Percentiles rank a stretch among this genome's conserved stretches.
Conservation (phyloP, 148 eudicot species). For the Rhododendron ovatum region DNA sequence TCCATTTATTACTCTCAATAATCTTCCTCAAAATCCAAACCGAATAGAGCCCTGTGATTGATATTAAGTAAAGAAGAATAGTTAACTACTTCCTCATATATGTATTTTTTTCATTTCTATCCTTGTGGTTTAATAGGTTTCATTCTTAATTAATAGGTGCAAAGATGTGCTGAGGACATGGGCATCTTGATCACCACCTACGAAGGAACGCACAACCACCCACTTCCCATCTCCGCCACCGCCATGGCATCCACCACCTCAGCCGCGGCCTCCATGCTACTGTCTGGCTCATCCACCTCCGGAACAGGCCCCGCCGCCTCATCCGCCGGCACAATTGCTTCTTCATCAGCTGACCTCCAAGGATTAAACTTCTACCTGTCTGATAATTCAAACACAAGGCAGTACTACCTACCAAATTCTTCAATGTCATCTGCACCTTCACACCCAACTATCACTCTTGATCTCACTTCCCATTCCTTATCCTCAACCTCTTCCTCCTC, state of each 20-base stretch:
- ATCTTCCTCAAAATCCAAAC: no score
- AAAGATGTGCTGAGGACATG: slow-evolving; percentile 87
- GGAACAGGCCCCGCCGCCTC: slow-evolving; percentile 9
- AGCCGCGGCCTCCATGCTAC: slow-evolving; percentile 71
- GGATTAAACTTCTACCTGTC: slow-evolving; percentile 46
- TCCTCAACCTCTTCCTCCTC: slow-evolving; percentile 20
- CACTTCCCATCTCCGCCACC: slow-evolving; percentile 71
- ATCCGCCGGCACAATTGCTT: not conserved
- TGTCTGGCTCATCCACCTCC: slow-evolving; percentile 64
- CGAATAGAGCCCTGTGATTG: no score
- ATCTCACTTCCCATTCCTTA: slow-evolving; percentile 36
- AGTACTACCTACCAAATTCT: slow-evolving; percentile 40
- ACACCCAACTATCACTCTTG: slow-evolving; percentile 76
- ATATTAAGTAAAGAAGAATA: no score
- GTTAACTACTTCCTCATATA: not conserved
- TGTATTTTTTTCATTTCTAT: not conserved
- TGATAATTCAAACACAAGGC: slow-evolving; percentile 32
- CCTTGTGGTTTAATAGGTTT: not conserved
- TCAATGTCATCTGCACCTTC: slow-evolving; percentile 47
- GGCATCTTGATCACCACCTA: slow-evolving; percentile 80
- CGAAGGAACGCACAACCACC: slow-evolving; percentile 92
- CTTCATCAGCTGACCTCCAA: slow-evolving; percentile 22
- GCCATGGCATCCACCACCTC: slow-evolving; percentile 93
- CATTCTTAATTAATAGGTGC: slow-evolving; percentile 42
- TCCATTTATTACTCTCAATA: no score